Conservation (phyloP, 139 green algal genomes). For the Ostreobium quekettii region DNA sequence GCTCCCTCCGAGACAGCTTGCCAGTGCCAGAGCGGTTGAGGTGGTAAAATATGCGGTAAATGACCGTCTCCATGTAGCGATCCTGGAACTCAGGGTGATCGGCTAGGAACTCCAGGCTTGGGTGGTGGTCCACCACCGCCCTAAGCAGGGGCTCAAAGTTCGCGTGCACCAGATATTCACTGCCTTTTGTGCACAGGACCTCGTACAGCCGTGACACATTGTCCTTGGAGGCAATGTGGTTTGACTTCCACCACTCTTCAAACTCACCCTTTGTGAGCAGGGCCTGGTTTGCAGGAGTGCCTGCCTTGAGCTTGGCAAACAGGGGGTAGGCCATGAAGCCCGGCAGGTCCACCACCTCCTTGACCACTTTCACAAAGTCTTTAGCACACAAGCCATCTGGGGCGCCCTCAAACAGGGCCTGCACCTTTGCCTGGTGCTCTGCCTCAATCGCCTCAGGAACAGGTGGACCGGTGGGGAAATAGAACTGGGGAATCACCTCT, state of each 20-base stretch:
- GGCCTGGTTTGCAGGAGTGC: too few relatives aligned
- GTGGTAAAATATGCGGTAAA: conserved; percentile 94
- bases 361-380: conserved; percentile 51
- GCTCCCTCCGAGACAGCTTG: conserved; percentile 66
- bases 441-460: conserved; percentile 21
- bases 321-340: conserved; percentile 67
- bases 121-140: conserved; percentile 78
- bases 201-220: conserved; percentile 29
- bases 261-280: conserved; percentile 31
- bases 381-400: conserved; percentile 44
- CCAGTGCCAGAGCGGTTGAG: conserved; percentile 73
- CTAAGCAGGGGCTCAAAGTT: conserved; percentile 80
- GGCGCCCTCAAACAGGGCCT: conserved; percentile 37
- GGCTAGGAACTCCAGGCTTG: conserved; percentile 93
- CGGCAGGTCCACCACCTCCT: conserved; percentile 68
- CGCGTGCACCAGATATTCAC: too few relatives aligned
- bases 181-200: conserved; percentile 38
- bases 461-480: conserved; percentile 48
- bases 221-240: conserved; percentile 23
- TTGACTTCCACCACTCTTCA: conserved; percentile 28
- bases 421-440: conserved; percentile 30
- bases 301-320: conserved; percentile 52
- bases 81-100: conserved; percentile 94
- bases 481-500: conserved; percentile 75
- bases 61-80: conserved; percentile 91